Evolutionary conservation across 495 filamentous ascomycete genomes (phyloP).

Genomic region (Letharia lupina): DNA sequence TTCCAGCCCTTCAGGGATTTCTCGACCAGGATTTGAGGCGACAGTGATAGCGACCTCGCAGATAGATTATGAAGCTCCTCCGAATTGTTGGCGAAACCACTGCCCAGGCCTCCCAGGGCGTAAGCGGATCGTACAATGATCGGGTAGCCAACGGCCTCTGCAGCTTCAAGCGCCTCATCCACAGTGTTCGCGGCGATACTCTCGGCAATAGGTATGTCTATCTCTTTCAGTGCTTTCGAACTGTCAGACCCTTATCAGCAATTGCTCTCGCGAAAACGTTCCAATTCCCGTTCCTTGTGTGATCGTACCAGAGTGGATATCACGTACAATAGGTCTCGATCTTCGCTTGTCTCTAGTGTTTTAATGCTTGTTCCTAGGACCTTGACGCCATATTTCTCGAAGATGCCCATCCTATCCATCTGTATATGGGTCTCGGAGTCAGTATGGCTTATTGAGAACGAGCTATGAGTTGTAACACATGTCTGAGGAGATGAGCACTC

Average conservation of each 20-base stretch:
- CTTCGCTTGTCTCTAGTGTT: constrained; percentile 89
- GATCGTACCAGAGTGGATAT: neutral
- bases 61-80: constrained; percentile 90
- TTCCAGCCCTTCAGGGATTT: constrained; percentile 99
- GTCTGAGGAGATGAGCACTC: neutral
- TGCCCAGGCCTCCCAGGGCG: constrained; percentile 89
- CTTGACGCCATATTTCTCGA: constrained; percentile 88
- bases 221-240: constrained; percentile 82
- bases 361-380: constrained; percentile 92
- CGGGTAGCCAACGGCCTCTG: constrained; percentile 81
- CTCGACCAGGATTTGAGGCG: constrained; percentile 93
- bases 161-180: constrained; percentile 83
- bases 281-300: neutral
- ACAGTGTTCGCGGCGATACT: constrained; percentile 85
- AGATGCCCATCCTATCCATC: constrained; percentile 93
- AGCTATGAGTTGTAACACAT: neutral
- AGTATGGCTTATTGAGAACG: neutral
- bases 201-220: constrained; percentile 93
- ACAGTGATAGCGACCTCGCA: constrained; percentile 85
- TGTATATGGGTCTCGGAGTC: neutral
- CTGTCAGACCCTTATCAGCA: neutral
- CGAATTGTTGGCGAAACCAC: constrained; percentile 90
- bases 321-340: constrained; percentile 72
- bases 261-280: neutral
- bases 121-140: constrained; percentile 97